A percentile compares a stretch with the other conserved stretches of the same genome.
These are phyloP conservation scores for Eucalyptus fibrosa DNA, from an alignment of 345 rosid genomes.

Conservation along the genomic window DNA sequence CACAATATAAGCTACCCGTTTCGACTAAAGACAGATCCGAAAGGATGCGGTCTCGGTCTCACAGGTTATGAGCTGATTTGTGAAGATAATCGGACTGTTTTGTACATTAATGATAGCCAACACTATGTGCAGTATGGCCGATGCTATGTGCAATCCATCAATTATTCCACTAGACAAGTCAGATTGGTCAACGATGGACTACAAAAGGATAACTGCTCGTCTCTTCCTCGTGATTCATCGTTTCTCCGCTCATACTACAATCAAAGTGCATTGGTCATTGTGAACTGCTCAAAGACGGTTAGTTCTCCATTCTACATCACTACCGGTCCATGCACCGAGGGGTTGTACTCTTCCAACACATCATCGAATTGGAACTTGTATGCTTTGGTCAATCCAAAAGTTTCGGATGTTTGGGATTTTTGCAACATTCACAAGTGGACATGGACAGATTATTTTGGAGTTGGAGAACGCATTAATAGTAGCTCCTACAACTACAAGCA, in stretches of 20 bases:
- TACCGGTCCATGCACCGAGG: accelerated
- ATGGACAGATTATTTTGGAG: neutral
- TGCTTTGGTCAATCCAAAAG: neutral
- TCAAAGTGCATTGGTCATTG: accelerated
- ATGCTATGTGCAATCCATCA: neutral
- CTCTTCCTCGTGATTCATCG: accelerated
- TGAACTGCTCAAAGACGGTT: neutral
- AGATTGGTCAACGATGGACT: accelerated
- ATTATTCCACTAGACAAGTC: accelerated
- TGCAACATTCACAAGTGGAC: neutral
- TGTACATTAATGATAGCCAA: too few relatives aligned
- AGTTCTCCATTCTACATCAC: neutral
- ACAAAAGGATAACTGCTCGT: neutral
- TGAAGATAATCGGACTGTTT: neutral
- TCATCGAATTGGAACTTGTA: neutral
- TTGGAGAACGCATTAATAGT: neutral
- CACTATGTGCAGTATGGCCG: too few relatives aligned
- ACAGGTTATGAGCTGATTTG: neutral
- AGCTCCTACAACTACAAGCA: neutral
- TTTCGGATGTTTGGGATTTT: neutral
- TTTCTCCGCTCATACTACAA: accelerated
- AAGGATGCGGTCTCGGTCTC: neutral
- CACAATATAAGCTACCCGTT: too few relatives aligned
- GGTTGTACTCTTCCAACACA: neutral
- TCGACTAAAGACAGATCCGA: too few relatives aligned